Evolutionary conservation across 78 protist species (phyloP), one percentile per base, ranked within the genome.

Genomic region (Dictyostelium intermedium): DNA sequence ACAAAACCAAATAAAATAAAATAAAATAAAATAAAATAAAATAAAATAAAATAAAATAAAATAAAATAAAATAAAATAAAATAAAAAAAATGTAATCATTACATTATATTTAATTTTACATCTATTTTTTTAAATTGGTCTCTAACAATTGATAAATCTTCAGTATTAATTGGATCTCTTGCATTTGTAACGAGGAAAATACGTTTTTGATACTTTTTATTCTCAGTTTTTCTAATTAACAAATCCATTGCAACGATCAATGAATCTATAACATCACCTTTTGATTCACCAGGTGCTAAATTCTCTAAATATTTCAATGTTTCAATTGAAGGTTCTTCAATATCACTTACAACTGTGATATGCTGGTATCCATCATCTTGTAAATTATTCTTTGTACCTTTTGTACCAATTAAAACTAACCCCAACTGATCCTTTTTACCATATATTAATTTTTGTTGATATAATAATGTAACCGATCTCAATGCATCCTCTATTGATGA

Each of bases 201-300:
- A 66, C 97, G 80, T 37, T 85, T 84, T 70, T 96, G 95, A 72
- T 85, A 96, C 35, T 76, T 78, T 83, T 82, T 96, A 32, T 84
- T 91, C 11, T 72, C 84, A n/a, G 93, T 89, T 76, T 81, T 96
- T 32, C 87, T 63, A 9, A 87, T 87, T 23, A 96, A 14, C 92
- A 96, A 79, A 56, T 96, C 97, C 97, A 96, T 96, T 41, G 91
- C 97, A 10, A 96, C 93, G 6, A 96, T 91, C 1, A 96, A 70
- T 23, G 97, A 92, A 91, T 96, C 97, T 2, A 96, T 77, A 6
- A 96, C 74, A 66, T 84, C 93, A n/a, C 96, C 91, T 43, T 82
- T 56, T 7, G 91, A 53, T 77, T 85, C 56, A 20, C 92, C 96
- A 9, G 96, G 91, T 78, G 37, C 27, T 25, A 93, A 34, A 18